phyloP scores from a whole-genome alignment of 345 rosid genomes.

The Gossypium australe region DNA sequence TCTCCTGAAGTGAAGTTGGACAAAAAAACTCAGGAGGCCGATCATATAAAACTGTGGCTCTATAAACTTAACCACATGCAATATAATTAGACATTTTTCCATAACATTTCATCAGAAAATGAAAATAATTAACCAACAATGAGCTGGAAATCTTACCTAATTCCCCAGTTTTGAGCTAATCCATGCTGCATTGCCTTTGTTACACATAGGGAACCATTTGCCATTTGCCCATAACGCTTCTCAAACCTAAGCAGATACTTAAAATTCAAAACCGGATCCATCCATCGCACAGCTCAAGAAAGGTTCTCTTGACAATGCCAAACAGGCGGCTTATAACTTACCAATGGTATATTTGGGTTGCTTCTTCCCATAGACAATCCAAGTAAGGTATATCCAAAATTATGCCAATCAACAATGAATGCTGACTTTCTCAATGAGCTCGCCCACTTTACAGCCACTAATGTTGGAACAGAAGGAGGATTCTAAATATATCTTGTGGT shows the following conservation, averaged over 20 bases:
- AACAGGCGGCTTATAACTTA: conserved; percentile 22
- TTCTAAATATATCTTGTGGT: no score
- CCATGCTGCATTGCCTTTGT: conserved; percentile 97
- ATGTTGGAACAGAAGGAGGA: no score
- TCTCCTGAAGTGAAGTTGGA: conserved; percentile 70
- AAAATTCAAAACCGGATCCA: conserved; percentile 10
- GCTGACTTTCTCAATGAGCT: conserved; percentile 56
- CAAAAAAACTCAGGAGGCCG: conserved; percentile 92
- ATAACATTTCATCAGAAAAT: conserved; percentile 7
- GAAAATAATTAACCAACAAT: conserved; percentile 17
- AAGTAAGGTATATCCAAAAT: no score
- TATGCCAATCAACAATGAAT: conserved; percentile 90
- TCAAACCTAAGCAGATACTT: conserved; percentile 50
- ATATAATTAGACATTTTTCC: conserved; percentile 6
- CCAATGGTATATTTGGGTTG: conserved; percentile 75
- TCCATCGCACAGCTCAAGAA: neutral
- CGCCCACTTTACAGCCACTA: no score
- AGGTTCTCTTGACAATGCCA: neutral
- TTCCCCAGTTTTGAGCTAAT: conserved; percentile 91
- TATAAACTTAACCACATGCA: conserved; percentile 26
- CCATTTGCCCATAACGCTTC: conserved; percentile 80
- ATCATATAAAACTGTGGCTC: conserved; percentile 83
- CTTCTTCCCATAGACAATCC: conserved; percentile 86
- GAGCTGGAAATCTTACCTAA: conserved; percentile 52
- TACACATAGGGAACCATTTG: conserved; percentile 78